Conservation (phyloP, 2,329 filamentous ascomycete species). For the Ceratocystis diversiconidia region DNA sequence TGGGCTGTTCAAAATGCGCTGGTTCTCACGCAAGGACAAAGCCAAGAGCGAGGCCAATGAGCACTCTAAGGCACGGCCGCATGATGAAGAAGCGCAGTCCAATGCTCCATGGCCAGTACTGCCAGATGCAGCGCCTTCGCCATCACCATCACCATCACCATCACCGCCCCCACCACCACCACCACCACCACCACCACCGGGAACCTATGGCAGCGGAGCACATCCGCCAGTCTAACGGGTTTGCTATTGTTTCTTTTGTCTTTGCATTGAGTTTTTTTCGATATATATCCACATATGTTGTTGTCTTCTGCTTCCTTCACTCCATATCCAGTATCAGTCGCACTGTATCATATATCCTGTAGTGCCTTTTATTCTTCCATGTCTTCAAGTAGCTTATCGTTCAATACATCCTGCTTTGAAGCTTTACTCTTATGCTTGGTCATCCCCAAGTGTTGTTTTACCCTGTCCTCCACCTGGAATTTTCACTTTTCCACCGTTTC, state of each 20-base stretch:
- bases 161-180: background rate
- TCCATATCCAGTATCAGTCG: background rate
- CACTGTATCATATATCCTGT: background rate
- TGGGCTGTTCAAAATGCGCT: constrained; percentile 40
- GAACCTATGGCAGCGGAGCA: background rate
- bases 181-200: background rate
- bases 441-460: background rate
- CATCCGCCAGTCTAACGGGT: background rate
- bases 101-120: background rate
- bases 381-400: background rate
- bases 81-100: background rate
- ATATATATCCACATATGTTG: background rate
- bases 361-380: background rate
- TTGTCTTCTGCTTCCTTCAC: background rate
- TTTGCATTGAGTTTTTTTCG: background rate
- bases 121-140: background rate
- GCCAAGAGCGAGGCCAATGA: background rate
- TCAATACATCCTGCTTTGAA: background rate
- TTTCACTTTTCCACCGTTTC: background rate
- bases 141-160: background rate
- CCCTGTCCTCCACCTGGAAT: background rate
- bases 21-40: constrained; percentile 31
- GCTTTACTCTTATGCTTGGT: background rate
- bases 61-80: background rate
- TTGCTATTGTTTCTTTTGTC: constrained; percentile 1